phyloP scores from a whole-genome alignment of 129 eudicot species.

The Artemisia tridentata region DNA sequence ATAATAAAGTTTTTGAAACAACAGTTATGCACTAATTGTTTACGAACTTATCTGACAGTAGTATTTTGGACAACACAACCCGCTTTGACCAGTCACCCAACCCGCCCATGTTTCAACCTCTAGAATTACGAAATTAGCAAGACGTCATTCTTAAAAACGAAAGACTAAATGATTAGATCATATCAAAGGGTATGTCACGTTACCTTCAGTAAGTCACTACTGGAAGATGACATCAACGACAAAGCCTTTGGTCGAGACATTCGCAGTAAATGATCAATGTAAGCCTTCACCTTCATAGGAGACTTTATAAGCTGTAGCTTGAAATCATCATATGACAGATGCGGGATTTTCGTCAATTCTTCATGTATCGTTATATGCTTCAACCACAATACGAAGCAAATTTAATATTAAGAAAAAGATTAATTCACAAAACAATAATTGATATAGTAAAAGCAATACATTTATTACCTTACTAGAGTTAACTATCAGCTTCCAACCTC shows the following conservation, averaged over 20 bases:
- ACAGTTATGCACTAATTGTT: too few species aligned
- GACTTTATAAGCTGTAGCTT: constrained; percentile 44
- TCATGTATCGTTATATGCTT: constrained; percentile 46
- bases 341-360: constrained; percentile 28
- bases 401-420: neutral
- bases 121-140: neutral
- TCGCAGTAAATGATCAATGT: constrained; percentile 42
- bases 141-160: neutral
- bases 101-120: too few species aligned
- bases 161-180: neutral
- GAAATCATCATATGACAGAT: constrained; percentile 11
- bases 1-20: too few species aligned
- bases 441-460: neutral
- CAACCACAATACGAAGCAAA: constrained; percentile 19
- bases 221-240: constrained; percentile 44
- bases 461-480: constrained; percentile 44
- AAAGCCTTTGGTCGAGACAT: constrained; percentile 36
- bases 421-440: neutral
- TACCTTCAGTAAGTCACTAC: constrained; percentile 49
- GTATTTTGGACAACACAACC: too few species aligned
- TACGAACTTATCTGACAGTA: neutral
- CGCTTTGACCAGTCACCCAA: too few species aligned
- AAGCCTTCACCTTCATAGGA: constrained; percentile 29
- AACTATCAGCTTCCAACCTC: constrained; percentile 43
- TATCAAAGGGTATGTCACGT: neutral